Conservation (phyloP, 1,139 yeast genomes). For the Yamadazyma kanchanaburiensis region DNA sequence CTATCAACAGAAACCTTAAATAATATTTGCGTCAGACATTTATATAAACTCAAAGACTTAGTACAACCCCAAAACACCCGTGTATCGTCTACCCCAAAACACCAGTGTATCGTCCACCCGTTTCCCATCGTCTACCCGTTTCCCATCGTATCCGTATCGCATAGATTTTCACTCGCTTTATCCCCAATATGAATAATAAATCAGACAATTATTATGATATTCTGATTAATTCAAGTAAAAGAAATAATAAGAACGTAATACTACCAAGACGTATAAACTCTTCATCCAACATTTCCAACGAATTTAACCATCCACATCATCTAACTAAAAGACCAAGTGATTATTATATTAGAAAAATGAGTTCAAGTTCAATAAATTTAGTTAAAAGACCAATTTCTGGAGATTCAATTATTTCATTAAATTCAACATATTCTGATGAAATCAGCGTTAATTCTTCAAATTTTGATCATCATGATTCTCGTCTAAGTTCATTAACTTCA, state of each 20-base stretch:
- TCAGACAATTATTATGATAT: slow-evolving; percentile 31
- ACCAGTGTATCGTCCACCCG: too few species aligned
- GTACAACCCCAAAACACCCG: too few species aligned
- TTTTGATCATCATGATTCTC: slow-evolving; percentile 34
- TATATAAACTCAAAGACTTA: too few species aligned
- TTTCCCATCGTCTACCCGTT: too few species aligned
- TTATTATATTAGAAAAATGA: slow-evolving; percentile 35
- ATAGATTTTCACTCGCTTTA: too few species aligned
- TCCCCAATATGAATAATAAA: too few species aligned
- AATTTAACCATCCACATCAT: not conserved
- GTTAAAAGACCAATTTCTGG: slow-evolving; percentile 28
- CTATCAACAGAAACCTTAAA: too few species aligned
- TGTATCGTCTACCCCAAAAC: too few species aligned
- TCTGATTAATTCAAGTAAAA: slow-evolving; percentile 15
- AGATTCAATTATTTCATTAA: slow-evolving; percentile 35
- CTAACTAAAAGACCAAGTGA: slow-evolving; percentile 41
- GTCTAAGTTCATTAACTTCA: slow-evolving; percentile 37
- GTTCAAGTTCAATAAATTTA: slow-evolving; percentile 12
- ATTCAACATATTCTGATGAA: slow-evolving; percentile 35
- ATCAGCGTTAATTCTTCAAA: slow-evolving; percentile 34
- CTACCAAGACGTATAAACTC: slow-evolving; percentile 12
- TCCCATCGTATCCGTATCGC: too few species aligned
- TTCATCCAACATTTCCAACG: slow-evolving; percentile 9
- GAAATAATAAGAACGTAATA: slow-evolving; percentile 7
- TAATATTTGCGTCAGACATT: too few species aligned